Evolutionary conservation across 257 asterid genomes (phyloP).

Genomic region (Solanum appendiculatum): DNA sequence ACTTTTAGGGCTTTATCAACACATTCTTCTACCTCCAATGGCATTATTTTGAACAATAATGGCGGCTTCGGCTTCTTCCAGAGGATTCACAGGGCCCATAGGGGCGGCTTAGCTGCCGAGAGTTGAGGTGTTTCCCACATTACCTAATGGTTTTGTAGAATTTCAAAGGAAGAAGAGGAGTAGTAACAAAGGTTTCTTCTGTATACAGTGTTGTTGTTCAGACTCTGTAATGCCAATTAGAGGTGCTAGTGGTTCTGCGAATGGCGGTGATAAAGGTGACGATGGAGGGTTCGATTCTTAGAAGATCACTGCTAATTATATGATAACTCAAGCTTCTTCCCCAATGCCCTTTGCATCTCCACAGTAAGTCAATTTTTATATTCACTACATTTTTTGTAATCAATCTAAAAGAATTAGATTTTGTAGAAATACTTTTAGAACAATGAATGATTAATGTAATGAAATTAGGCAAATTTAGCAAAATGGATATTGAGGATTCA

Average conservation of each 20-base stretch:
- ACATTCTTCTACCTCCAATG: slow-evolving; percentile 2
- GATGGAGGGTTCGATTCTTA: slow-evolving; percentile 40
- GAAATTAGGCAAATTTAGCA: background rate
- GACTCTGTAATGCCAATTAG: slow-evolving; percentile 29
- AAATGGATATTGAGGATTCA: background rate
- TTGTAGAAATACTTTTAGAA: background rate
- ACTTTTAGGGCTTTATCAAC: background rate
- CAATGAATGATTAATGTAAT: background rate
- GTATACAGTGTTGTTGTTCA: slow-evolving; percentile 43
- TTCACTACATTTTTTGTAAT: background rate
- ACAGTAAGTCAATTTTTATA: slow-evolving; percentile 20
- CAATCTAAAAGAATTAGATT: background rate
- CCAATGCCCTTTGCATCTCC: slow-evolving; percentile 57
- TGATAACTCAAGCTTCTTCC: slow-evolving; percentile 25
- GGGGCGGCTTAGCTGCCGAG: slow-evolving; percentile 21
- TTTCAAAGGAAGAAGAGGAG: slow-evolving; percentile 40
- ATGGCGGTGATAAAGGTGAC: slow-evolving; percentile 37
- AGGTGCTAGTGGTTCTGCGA: slow-evolving; percentile 25
- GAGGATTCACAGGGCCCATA: slow-evolving; percentile 32
- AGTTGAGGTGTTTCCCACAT: slow-evolving; percentile 17
- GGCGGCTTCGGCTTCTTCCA: slow-evolving; percentile 49
- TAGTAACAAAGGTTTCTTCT: background rate
- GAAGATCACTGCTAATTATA: slow-evolving; percentile 19
- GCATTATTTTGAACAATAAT: slow-evolving; percentile 11
- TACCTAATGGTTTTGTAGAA: slow-evolving; percentile 16